Evolutionary conservation across 2,329 filamentous ascomycete species (phyloP), one percentile per base, ranked within the genome.

Genomic region (Monosporascus cannonballus): DNA sequence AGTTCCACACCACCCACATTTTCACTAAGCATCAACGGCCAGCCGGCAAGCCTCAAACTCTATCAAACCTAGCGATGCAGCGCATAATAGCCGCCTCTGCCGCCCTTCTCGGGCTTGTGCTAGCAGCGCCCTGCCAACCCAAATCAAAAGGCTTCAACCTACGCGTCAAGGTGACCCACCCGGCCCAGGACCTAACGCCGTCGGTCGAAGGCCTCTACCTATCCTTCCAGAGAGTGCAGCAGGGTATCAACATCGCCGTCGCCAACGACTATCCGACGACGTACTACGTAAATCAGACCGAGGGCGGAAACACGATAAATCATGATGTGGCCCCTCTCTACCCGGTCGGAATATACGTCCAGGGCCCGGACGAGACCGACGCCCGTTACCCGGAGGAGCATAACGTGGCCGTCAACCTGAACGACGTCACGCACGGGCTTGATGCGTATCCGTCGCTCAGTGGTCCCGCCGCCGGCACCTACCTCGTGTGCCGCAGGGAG

Each of bases 221-320:
- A 17, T 38, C 36, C 48, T 18, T 37, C 34, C 36, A 38, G 22
- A 22, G 48, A 9, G 27, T 49, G 22, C 18, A 18, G 36, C 48
- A 38, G 36, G 48, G 48, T 11, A 27, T 37, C 37, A 38, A 49
- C 48, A 49, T 49, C 36, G 48, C 34, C 18, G 38, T 49, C 37
- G 36, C 48, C 18, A 49, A 24, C 20, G 27, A 27, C 20, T 7
- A n/a, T n/a, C 48, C 37, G 4, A 22, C 38, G 20, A 24, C 38
- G 14, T 49, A 41, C 36, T 41, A 49, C 22, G 8, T 39, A 7
- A 41, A 41, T 36, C n/a, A 38, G 20, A 41, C 24, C 9, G 24
- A 22, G 18, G 20, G 24, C 3, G 38, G 30, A 7, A 20, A 34
- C 48, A 49, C 48, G 6, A n/a, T 49, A 18, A 22, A 22, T 5